phyloP scores from a whole-genome alignment of 2,329 filamentous ascomycete genomes.

The Aspergillus sp. region DNA sequence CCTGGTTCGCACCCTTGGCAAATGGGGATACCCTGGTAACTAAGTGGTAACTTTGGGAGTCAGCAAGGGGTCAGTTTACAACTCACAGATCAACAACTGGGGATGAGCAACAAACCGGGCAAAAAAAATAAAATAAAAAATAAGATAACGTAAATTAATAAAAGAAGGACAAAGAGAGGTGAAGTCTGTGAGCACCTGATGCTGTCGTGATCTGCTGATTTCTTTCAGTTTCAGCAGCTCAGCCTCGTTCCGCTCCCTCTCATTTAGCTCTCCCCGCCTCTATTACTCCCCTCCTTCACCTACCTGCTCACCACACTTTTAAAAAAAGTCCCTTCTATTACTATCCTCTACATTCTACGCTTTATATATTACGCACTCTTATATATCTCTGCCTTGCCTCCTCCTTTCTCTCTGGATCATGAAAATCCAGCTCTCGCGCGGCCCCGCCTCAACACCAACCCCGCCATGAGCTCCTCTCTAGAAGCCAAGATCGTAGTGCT shows the following conservation, averaged over 20 bases:
- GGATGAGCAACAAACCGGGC: too few species aligned
- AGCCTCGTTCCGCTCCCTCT: constrained; percentile 1
- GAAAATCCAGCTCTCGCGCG: constrained; percentile 27
- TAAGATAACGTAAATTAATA: too few species aligned
- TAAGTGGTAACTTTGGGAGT: too few species aligned
- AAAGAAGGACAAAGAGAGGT: too few species aligned
- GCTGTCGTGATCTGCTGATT: neutral
- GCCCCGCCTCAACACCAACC: constrained; percentile 28
- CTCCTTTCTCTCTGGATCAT: constrained; percentile 24
- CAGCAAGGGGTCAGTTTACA: too few species aligned
- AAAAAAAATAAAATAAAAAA: too few species aligned
- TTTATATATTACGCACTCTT: neutral
- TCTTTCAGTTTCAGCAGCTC: neutral
- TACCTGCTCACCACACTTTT: neutral
- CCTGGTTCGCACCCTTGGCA: too few species aligned
- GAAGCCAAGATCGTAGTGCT: constrained; percentile 56
- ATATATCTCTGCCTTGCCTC: neutral
- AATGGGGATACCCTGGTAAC: too few species aligned
- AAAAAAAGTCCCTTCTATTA: too few species aligned
- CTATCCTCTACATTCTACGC: neutral
- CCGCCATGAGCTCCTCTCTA: constrained; percentile 48
- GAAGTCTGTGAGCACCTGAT: too few species aligned
- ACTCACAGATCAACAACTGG: too few species aligned
- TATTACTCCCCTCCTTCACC: neutral
- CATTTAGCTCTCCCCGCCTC: neutral